Percentiles rank a stretch among this genome's conserved stretches.
Conservation (phyloP, 805 yeast species). For the Monosporozyma servazzii region DNA sequence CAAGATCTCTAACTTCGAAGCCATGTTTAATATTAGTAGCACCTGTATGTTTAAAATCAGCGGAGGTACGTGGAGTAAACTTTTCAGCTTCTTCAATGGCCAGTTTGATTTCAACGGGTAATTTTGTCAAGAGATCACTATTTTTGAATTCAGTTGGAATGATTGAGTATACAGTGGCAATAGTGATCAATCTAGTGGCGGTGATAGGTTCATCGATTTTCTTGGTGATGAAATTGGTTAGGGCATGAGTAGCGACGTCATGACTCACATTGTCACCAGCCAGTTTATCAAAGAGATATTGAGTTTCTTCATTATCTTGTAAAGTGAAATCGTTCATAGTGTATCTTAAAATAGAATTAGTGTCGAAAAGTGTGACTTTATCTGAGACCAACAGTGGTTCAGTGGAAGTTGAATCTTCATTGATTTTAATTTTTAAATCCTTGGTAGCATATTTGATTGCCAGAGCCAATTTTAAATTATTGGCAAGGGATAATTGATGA, state of each 20-base stretch:
- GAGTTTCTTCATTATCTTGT: constrained; percentile 28
- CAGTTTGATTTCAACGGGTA: constrained; percentile 31
- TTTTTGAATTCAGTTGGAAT: constrained; percentile 20
- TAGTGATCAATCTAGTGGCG: constrained; percentile 49
- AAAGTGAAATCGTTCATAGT: constrained; percentile 40
- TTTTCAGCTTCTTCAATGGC: constrained; percentile 41
- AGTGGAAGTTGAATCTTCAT: constrained; percentile 12
- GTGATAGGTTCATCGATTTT: constrained; percentile 27
- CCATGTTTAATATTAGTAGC: constrained; percentile 23
- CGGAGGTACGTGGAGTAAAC: constrained; percentile 24
- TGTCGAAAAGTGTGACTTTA: constrained; percentile 39
- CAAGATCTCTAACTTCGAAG: constrained; percentile 19
- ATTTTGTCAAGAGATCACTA: constrained; percentile 12
- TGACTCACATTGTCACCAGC: constrained; percentile 34
- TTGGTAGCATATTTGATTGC: constrained; percentile 23
- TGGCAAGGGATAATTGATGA: constrained; percentile 17
- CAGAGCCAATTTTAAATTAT: constrained; percentile 27
- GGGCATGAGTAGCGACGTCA: constrained; percentile 25
- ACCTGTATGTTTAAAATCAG: constrained; percentile 35
- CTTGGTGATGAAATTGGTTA: constrained; percentile 4
- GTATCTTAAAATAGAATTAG: constrained; percentile 64
- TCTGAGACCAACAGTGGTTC: constrained; percentile 22
- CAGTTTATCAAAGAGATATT: constrained; percentile 16
- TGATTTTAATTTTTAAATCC: constrained; percentile 16
- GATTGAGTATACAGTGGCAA: constrained; percentile 48